Conservation (phyloP, 768 basidiomycete species). For the Paxillus ammoniavirescens region DNA sequence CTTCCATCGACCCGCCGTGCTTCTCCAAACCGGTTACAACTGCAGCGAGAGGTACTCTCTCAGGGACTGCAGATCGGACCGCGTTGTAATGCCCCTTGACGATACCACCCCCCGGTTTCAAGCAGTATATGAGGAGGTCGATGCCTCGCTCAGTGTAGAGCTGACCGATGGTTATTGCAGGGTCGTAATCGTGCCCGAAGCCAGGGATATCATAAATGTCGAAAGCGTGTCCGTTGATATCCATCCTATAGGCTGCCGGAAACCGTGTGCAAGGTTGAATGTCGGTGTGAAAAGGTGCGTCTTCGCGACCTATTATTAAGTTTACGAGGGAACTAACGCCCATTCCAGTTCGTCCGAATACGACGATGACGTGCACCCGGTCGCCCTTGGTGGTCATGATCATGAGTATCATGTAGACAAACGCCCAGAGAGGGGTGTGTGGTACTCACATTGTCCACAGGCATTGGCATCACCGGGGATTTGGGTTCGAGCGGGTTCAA, state of each 20-base stretch:
- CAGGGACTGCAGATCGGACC: slow-evolving; percentile 27
- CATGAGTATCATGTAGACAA: neutral
- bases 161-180: slow-evolving; percentile 25
- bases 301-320: slow-evolving; percentile 30
- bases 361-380: slow-evolving; percentile 30
- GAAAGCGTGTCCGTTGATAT: slow-evolving; percentile 29
- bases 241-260: slow-evolving; percentile 25
- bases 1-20: slow-evolving; percentile 27
- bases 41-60: slow-evolving; percentile 38
- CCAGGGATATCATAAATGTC: slow-evolving; percentile 32
- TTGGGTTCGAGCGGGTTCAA: slow-evolving; percentile 25
- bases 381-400: slow-evolving; percentile 18
- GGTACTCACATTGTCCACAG: slow-evolving; percentile 29
- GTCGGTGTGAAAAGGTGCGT: slow-evolving; percentile 32
- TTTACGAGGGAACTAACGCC: slow-evolving; percentile 33
- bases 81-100: slow-evolving; percentile 24
- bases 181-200: slow-evolving; percentile 18
- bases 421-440: neutral
- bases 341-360: slow-evolving; percentile 34
- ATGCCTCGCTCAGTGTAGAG: slow-evolving; percentile 31
- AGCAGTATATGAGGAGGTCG: slow-evolving; percentile 31
- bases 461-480: slow-evolving; percentile 23
- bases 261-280: slow-evolving; percentile 27
- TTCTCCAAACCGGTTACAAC: slow-evolving; percentile 39
- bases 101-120: slow-evolving; percentile 29